A percentile compares a stretch with the other conserved stretches of the same genome.
phyloP scores from a whole-genome alignment of 805 yeast species.

The Suhomyces sp. region DNA sequence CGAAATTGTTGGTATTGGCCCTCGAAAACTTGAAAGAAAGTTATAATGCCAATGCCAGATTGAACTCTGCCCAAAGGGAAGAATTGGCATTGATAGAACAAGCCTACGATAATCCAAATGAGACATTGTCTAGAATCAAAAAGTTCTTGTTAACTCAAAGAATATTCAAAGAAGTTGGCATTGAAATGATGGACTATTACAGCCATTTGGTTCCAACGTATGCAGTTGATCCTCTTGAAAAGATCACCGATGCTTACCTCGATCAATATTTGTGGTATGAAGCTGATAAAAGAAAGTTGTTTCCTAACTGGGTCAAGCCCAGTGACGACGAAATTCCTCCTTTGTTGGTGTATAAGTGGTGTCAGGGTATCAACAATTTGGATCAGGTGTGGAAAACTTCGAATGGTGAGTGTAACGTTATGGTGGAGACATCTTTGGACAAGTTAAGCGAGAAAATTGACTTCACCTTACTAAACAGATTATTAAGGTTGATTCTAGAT shows the following conservation, averaged over 20 bases:
- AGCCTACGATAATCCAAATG: slow-evolving; percentile 96
- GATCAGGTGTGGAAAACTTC: slow-evolving; percentile 74
- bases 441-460: slow-evolving; percentile 84
- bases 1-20: slow-evolving; percentile 84
- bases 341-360: slow-evolving; percentile 86
- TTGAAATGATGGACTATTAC: slow-evolving; percentile 91
- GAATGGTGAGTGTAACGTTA: slow-evolving; percentile 74
- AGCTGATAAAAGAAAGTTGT: slow-evolving; percentile 78
- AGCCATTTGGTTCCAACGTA: slow-evolving; percentile 83
- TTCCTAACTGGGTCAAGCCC: slow-evolving; percentile 97
- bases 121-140: slow-evolving; percentile 80
- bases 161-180: slow-evolving; percentile 82
- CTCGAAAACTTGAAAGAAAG: slow-evolving; percentile 82
- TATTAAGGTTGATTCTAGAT: slow-evolving; percentile 78
- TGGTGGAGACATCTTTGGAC: slow-evolving; percentile 72
- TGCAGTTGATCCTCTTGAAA: slow-evolving; percentile 86
- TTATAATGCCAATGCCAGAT: slow-evolving; percentile 61
- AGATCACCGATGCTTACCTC: slow-evolving; percentile 91
- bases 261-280: slow-evolving; percentile 97
- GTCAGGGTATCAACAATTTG: slow-evolving; percentile 83
- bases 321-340: slow-evolving; percentile 94
- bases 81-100: slow-evolving; percentile 92
- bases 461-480: slow-evolving; percentile 77
- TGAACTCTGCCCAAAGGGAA: slow-evolving; percentile 86
- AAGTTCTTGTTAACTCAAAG: slow-evolving; percentile 80